Conservation (phyloP, 345 rosid species). For the Melaleuca quinquenervia region DNA sequence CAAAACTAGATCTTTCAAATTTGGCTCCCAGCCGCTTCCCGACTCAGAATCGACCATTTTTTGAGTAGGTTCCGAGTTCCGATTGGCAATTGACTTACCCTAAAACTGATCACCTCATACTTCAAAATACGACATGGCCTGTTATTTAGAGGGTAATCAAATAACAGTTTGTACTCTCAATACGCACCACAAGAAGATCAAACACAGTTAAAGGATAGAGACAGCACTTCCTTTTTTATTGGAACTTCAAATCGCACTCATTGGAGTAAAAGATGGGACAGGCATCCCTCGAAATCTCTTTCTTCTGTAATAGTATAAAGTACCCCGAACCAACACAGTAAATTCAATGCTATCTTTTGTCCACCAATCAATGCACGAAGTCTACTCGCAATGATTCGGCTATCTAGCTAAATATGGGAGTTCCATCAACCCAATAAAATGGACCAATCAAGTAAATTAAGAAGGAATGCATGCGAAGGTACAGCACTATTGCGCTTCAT, state of each 20-base stretch:
- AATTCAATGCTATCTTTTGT: neutral
- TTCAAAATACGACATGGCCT: neutral
- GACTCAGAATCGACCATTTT: neutral
- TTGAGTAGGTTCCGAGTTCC: neutral
- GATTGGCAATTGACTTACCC: neutral
- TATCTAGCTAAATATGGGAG: neutral
- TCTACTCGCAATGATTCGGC: neutral
- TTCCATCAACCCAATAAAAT: neutral
- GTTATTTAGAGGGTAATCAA: neutral
- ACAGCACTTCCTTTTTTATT: neutral
- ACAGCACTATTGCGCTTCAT: slow-evolving; percentile 28
- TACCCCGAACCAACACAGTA: neutral
- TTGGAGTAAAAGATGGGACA: neutral
- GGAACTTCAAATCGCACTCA: neutral
- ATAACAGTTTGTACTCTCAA: neutral
- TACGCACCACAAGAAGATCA: neutral
- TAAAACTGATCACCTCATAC: neutral
- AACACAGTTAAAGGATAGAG: neutral
- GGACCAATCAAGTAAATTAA: neutral
- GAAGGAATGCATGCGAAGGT: neutral
- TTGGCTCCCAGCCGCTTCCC: neutral
- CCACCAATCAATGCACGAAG: neutral
- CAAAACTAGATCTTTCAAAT: neutral
- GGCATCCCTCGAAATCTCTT: neutral
- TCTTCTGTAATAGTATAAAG: neutral